phyloP scores from a whole-genome alignment of 306 rosid species.

The Lablab purpureus region DNA sequence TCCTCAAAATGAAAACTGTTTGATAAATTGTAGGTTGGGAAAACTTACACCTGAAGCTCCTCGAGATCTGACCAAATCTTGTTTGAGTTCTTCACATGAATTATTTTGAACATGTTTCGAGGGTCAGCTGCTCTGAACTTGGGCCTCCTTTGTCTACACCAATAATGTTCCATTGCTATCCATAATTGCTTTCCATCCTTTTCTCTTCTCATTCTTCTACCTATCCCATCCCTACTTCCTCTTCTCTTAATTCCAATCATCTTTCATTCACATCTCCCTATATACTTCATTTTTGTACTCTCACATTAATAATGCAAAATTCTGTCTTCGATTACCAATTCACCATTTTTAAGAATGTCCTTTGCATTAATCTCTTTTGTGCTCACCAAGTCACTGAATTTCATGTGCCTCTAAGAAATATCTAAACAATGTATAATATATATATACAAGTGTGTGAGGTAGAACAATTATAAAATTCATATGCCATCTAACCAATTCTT shows the following conservation, averaged over 20 bases:
- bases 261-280: background rate
- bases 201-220: background rate
- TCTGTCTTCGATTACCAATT: no score
- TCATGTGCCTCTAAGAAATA: no score
- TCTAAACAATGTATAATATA: no score
- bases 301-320: no score
- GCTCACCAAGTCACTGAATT: no score
- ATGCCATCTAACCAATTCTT: background rate
- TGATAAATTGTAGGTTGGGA: background rate
- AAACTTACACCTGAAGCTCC: constrained; percentile 44
- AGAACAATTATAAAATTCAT: background rate
- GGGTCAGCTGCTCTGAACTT: constrained; percentile 45
- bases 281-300: no score
- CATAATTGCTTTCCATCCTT: constrained; percentile 39
- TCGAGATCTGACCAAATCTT: constrained; percentile 46
- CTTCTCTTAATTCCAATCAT: constrained; percentile 45
- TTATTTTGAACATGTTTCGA: constrained; percentile 46
- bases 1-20: background rate
- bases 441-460: no score
- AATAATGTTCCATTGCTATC: constrained; percentile 41
- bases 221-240: constrained; percentile 7
- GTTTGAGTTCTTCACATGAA: constrained; percentile 42
- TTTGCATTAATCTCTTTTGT: no score
- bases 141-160: constrained; percentile 49
- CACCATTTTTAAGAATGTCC: no score